Percentiles rank a stretch among this genome's conserved stretches.
Evolutionary conservation across 176 grass and related monocot genomes (phyloP).

Genomic region (Phoenix dactylifera): DNA sequence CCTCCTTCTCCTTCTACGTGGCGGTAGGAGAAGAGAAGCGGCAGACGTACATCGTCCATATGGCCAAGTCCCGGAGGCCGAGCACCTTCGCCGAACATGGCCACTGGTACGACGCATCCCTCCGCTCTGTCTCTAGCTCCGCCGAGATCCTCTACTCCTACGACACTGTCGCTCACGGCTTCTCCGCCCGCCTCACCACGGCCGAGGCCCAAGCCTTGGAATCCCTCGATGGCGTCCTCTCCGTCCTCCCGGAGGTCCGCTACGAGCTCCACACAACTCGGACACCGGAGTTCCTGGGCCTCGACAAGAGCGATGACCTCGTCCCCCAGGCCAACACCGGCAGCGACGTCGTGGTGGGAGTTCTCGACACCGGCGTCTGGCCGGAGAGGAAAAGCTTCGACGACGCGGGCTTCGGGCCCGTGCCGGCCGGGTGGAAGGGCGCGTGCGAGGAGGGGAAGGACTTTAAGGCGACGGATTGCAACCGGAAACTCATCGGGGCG

Average conservation of each 20-base stretch:
- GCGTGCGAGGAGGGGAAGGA: constrained; percentile 28
- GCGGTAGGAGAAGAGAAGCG: background rate
- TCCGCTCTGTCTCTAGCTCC: constrained; percentile 41
- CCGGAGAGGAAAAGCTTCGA: constrained; percentile 81
- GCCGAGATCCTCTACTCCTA: constrained; percentile 73
- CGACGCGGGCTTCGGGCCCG: constrained; percentile 41
- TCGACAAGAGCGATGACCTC: constrained; percentile 30
- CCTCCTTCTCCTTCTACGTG: background rate
- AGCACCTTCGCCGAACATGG: constrained; percentile 40
- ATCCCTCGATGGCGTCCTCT: constrained; percentile 30
- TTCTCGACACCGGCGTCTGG: constrained; percentile 78
- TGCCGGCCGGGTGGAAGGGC: constrained; percentile 65
- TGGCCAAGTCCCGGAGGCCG: constrained; percentile 79
- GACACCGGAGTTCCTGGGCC: constrained; percentile 81
- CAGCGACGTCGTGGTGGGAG: constrained; percentile 66
- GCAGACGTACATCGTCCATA: constrained; percentile 81
- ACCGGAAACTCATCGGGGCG: constrained; percentile 77
- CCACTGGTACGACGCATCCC: constrained; percentile 81
- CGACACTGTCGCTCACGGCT: constrained; percentile 68
- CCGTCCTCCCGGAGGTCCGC: constrained; percentile 50
- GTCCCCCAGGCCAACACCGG: constrained; percentile 42
- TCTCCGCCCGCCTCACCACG: constrained; percentile 57
- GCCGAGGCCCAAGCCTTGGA: constrained; percentile 40
- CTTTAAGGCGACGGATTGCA: constrained; percentile 57
- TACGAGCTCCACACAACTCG: constrained; percentile 88